These are phyloP conservation scores for Dioszegia hungarica DNA, from an alignment of 768 basidiomycete genomes.

Conservation along the genomic window DNA sequence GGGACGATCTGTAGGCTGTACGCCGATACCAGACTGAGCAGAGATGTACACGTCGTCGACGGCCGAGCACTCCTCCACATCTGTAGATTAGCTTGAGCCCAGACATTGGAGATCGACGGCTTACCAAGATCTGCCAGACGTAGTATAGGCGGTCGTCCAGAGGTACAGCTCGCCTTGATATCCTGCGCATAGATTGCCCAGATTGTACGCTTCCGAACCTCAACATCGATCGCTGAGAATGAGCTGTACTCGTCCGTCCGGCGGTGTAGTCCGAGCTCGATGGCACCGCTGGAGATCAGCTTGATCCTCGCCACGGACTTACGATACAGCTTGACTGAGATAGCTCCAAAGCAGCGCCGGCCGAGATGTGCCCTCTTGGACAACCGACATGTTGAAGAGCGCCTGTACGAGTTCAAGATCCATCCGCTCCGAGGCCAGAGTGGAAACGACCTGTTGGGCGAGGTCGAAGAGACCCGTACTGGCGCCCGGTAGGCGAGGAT, in stretches of 20 bases:
- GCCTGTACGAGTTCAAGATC: slow-evolving; percentile 22
- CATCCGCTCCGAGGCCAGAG: slow-evolving; percentile 12
- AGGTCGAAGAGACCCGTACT: background rate
- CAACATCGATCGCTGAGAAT: slow-evolving; percentile 18
- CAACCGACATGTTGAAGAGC: slow-evolving; percentile 20
- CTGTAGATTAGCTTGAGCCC: slow-evolving; percentile 1
- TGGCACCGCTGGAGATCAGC: slow-evolving; percentile 8
- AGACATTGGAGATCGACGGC: background rate
- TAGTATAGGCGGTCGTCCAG: slow-evolving; percentile 19
- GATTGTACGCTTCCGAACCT: slow-evolving; percentile 22
- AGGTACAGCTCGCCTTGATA: slow-evolving; percentile 24
- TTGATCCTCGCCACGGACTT: background rate
- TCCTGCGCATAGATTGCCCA: slow-evolving; percentile 25
- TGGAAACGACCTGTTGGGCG: background rate
- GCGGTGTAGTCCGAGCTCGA: slow-evolving; percentile 23
- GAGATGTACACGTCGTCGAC: slow-evolving; percentile 27
- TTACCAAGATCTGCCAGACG: slow-evolving; percentile 17
- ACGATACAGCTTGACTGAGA: slow-evolving; percentile 24
- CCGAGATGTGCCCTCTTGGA: slow-evolving; percentile 18
- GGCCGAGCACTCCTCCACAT: slow-evolving; percentile 19
- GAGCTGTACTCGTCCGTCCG: slow-evolving; percentile 15
- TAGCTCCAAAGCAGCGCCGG: slow-evolving; percentile 15
- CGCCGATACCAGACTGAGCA: slow-evolving; percentile 11
- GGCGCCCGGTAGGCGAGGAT: slow-evolving; percentile 1
- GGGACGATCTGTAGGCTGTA: slow-evolving; percentile 16